Evolutionary conservation across 805 yeast species (phyloP).

Genomic region (Ogataea populi-albae): DNA sequence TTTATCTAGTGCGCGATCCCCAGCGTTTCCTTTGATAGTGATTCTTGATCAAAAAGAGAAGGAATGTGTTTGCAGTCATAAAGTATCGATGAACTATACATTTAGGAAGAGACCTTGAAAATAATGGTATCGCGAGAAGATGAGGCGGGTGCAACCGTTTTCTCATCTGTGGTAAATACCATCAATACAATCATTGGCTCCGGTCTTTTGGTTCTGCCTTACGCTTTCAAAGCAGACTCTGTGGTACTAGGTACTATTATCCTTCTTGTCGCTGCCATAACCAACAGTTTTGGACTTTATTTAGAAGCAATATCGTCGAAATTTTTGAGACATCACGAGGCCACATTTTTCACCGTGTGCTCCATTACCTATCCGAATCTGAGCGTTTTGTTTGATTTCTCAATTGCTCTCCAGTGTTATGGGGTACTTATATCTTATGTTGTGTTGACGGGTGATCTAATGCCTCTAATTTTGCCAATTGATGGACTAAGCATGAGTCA

Average conservation of each 20-base stretch:
- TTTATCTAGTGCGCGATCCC: too few relatives aligned
- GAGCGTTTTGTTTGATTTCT: constrained; percentile 67
- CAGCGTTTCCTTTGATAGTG: too few relatives aligned
- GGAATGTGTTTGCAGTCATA: too few relatives aligned
- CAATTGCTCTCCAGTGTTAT: constrained; percentile 74
- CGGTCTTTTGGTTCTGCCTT: constrained; percentile 74
- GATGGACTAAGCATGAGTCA: constrained; percentile 31
- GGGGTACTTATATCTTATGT: constrained; percentile 73
- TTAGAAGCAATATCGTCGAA: constrained; percentile 59
- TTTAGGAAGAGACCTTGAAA: too few relatives aligned
- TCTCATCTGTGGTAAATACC: constrained; percentile 63
- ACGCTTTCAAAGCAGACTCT: constrained; percentile 68
- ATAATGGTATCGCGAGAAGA: too few relatives aligned
- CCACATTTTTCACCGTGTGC: constrained; percentile 72
- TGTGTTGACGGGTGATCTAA: constrained; percentile 72
- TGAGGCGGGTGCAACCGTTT: constrained; percentile 56
- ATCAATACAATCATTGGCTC: constrained; percentile 81
- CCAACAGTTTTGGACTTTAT: constrained; percentile 67
- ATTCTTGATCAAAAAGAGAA: too few relatives aligned
- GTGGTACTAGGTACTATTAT: constrained; percentile 53
- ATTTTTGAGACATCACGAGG: constrained; percentile 54
- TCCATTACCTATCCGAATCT: constrained; percentile 69
- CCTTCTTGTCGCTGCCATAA: constrained; percentile 57
- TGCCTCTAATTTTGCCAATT: constrained; percentile 52
- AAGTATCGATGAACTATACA: too few relatives aligned